phyloP scores from a whole-genome alignment of 2,329 filamentous ascomycete species.

The Nothophoma quercina region DNA sequence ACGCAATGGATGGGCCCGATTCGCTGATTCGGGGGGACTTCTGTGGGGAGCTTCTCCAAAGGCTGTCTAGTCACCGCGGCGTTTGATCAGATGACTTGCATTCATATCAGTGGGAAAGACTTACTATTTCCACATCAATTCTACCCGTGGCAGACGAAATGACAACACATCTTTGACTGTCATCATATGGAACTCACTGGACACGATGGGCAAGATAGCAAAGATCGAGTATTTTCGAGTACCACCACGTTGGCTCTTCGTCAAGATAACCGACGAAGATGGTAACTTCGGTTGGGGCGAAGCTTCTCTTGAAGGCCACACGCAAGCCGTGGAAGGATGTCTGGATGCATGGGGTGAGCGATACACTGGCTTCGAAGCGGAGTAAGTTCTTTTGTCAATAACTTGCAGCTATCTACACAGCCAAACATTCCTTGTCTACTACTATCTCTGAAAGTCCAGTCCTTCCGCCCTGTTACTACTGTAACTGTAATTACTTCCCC shows the following conservation, averaged over 20 bases:
- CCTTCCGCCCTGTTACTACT: no score
- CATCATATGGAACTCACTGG: no score
- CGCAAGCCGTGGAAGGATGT: constrained; percentile 76
- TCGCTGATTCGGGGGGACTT: background rate
- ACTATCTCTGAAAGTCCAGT: background rate
- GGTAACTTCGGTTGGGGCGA: constrained; percentile 76
- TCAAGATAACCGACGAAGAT: constrained; percentile 74
- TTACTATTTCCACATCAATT: background rate
- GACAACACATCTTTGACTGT: no score
- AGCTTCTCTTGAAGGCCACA: constrained; percentile 76
- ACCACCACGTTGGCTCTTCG: constrained; percentile 78
- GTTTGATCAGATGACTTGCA: constrained; percentile 1
- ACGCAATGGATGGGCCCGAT: constrained; percentile 11
- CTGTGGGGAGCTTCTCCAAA: constrained; percentile 5
- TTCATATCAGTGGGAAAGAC: background rate
- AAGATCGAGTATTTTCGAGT: constrained; percentile 77
- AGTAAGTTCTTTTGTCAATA: constrained; percentile 58
- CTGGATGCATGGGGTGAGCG: constrained; percentile 70
- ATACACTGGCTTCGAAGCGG: constrained; percentile 72
- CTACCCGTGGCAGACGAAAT: background rate
- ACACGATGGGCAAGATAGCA: constrained; percentile 68
- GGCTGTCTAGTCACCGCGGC: constrained; percentile 1
- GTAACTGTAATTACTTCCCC: no score
- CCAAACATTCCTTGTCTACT: background rate
- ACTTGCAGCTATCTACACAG: no score